Evolutionary conservation across 768 basidiomycete genomes (phyloP).

Genomic region (Cystofilobasidium capitatum): DNA sequence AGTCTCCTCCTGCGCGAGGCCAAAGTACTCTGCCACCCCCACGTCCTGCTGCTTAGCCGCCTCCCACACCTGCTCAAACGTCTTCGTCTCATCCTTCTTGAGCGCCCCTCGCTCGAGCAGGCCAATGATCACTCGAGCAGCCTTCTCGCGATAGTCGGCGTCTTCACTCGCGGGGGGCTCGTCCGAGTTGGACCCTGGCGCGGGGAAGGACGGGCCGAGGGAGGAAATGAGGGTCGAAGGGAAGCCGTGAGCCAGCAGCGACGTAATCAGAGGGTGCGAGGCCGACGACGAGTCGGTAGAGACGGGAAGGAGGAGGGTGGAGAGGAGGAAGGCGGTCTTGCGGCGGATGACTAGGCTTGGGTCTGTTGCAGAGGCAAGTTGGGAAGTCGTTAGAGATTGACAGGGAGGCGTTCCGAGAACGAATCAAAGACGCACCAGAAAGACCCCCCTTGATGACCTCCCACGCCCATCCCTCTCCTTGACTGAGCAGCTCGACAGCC

Average conservation of each 20-base stretch:
- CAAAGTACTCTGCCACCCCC: constrained; percentile 22
- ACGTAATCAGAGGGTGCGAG: constrained; percentile 25
- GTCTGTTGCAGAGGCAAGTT: constrained; percentile 45
- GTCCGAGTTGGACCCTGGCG: constrained; percentile 18
- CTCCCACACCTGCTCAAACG: constrained; percentile 13
- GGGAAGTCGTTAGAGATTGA: background rate
- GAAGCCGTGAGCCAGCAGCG: constrained; percentile 5
- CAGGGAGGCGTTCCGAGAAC: background rate
- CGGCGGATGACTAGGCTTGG: constrained; percentile 66
- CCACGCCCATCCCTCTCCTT: constrained; percentile 53
- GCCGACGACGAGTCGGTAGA: constrained; percentile 19
- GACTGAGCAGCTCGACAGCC: constrained; percentile 52
- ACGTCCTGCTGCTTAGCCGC: constrained; percentile 20
- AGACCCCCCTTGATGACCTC: constrained; percentile 50
- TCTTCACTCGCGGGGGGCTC: constrained; percentile 27
- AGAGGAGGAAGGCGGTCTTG: constrained; percentile 68
- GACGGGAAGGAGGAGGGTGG: constrained; percentile 52
- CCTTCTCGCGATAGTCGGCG: constrained; percentile 31
- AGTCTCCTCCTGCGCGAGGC: constrained; percentile 15
- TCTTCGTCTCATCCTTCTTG: constrained; percentile 19
- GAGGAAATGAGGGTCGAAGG: constrained; percentile 15
- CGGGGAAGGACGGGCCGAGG: constrained; percentile 16
- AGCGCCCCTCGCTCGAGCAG: constrained; percentile 25
- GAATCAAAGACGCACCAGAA: constrained; percentile 26
- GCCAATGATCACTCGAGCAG: constrained; percentile 24